A percentile compares a stretch with the other conserved stretches of the same genome.
phyloP scores from a whole-genome alignment of 768 basidiomycete species.

The Galerina marginata region DNA sequence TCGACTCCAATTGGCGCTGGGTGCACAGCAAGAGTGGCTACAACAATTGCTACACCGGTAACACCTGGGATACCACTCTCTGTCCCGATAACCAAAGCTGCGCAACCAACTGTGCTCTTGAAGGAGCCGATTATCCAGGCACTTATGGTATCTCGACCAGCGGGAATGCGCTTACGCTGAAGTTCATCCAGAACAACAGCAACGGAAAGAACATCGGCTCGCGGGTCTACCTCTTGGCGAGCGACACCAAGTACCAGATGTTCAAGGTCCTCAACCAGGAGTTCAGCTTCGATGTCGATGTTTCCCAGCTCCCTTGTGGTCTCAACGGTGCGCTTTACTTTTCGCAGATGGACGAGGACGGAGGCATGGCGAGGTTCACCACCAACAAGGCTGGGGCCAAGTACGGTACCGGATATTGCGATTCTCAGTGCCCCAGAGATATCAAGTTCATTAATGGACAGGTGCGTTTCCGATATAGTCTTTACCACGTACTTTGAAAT shows the following conservation, averaged over 20 bases:
- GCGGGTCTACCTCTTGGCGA: constrained; percentile 56
- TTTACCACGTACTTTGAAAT: no score
- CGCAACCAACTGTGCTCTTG: constrained; percentile 49
- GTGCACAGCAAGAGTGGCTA: constrained; percentile 39
- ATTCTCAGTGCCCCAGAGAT: constrained; percentile 59
- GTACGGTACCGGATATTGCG: constrained; percentile 40
- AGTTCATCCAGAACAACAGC: constrained; percentile 44
- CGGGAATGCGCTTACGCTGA: constrained; percentile 52
- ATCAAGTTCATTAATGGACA: constrained; percentile 62
- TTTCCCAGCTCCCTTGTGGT: constrained; percentile 60
- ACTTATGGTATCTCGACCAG: constrained; percentile 57
- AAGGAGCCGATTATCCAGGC: constrained; percentile 52
- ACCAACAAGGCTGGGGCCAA: constrained; percentile 61
- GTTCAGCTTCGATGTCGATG: constrained; percentile 65
- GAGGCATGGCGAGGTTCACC: constrained; percentile 49
- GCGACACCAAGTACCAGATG: constrained; percentile 47
- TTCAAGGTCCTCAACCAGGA: constrained; percentile 57
- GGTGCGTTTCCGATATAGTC: constrained; percentile 30
- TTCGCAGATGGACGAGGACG: constrained; percentile 59
- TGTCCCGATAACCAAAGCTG: constrained; percentile 56
- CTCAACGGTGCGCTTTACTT: constrained; percentile 66
- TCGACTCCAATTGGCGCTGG: constrained; percentile 64
- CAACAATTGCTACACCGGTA: constrained; percentile 61
- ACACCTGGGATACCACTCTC: constrained; percentile 55
- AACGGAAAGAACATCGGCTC: constrained; percentile 45